Percentiles rank a stretch among this genome's conserved stretches.
Evolutionary conservation across 2,329 filamentous ascomycete species (phyloP).

Genomic region (Alternaria ethzedia): DNA sequence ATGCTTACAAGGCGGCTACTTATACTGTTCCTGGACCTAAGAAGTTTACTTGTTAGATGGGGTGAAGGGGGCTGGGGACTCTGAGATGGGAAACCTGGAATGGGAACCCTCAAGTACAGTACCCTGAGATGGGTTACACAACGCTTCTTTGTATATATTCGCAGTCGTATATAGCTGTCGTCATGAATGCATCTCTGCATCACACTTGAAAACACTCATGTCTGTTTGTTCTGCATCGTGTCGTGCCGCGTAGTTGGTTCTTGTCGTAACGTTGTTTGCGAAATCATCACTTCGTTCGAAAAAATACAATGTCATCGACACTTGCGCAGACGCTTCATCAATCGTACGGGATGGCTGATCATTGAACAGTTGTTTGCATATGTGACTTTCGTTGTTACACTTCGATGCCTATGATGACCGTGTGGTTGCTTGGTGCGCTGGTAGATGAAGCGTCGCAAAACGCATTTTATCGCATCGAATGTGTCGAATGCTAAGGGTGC

Average conservation of each 20-base stretch:
- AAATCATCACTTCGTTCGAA: neutral
- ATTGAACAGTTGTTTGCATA: neutral
- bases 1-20: constrained; percentile 54
- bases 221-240: neutral
- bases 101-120: neutral
- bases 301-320: neutral
- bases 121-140: neutral
- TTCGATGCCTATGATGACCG: neutral
- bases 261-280: neutral
- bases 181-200: neutral
- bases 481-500: neutral
- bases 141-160: constrained; percentile 15
- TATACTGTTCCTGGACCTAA: constrained; percentile 39
- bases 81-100: neutral
- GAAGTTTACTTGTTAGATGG: constrained; percentile 37
- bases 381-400: neutral
- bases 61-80: neutral
- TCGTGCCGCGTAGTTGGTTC: neutral
- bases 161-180: constrained; percentile 5
- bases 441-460: neutral
- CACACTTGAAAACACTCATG: neutral
- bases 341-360: neutral
- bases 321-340: neutral
- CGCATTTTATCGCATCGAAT: neutral
- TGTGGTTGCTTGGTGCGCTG: neutral